Evolutionary conservation across 2,329 filamentous ascomycete genomes (phyloP).

Genomic region (Mollisiaceae sp.): DNA sequence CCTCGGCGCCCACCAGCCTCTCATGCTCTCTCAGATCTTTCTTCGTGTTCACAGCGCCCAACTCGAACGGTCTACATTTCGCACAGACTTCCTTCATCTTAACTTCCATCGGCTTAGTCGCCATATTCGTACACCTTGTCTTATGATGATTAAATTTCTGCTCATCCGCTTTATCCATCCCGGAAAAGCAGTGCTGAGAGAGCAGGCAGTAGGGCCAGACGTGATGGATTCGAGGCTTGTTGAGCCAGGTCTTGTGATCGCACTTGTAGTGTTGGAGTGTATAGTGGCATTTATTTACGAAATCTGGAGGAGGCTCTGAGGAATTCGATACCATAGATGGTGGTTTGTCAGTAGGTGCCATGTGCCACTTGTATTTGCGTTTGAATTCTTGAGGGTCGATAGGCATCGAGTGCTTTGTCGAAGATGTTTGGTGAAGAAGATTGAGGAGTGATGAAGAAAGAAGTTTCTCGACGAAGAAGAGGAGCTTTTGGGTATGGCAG

Average conservation of each 20-base stretch:
- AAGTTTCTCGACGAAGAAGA: background rate
- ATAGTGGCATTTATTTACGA: slow-evolving; percentile 22
- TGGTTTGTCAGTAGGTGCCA: background rate
- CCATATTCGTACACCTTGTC: slow-evolving; percentile 24
- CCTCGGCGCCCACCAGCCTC: background rate
- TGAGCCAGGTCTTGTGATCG: slow-evolving; percentile 19
- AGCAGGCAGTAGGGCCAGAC: background rate
- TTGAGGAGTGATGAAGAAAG: background rate
- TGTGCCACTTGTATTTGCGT: background rate
- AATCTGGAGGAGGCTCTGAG: background rate
- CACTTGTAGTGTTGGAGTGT: slow-evolving; percentile 19
- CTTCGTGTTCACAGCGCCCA: background rate
- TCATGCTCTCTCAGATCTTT: slow-evolving; percentile 11
- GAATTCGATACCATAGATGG: too few relatives aligned
- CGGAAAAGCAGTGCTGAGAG: background rate
- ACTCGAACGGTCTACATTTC: slow-evolving; percentile 3
- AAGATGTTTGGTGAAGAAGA: background rate
- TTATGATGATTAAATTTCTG: background rate
- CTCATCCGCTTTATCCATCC: background rate
- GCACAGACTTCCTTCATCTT: slow-evolving; percentile 11
- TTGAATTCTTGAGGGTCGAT: background rate
- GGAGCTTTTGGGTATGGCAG: background rate
- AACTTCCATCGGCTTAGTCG: slow-evolving; percentile 11
- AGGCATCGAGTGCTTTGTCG: background rate
- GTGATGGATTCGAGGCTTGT: slow-evolving; percentile 25